phyloP scores from a whole-genome alignment of 345 rosid species.

The Carallia pectinifolia region DNA sequence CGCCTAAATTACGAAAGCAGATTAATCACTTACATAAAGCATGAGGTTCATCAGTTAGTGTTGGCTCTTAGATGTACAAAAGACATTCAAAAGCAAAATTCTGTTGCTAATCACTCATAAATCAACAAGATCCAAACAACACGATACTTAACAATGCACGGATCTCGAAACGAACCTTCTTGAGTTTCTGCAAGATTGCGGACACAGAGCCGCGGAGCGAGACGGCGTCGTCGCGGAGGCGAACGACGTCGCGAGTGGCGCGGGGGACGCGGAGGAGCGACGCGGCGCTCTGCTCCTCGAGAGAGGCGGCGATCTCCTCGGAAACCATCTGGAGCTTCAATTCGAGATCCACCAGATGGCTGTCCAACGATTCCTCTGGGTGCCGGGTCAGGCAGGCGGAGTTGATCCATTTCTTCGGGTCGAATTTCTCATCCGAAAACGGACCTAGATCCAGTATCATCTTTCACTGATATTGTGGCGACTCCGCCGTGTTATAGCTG shows the following conservation, averaged over 20 bases:
- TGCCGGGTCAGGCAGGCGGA: conserved; percentile 75
- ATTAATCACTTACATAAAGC: not conserved
- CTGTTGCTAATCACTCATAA: not conserved
- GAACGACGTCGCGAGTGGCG: conserved; percentile 87
- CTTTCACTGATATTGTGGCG: not conserved
- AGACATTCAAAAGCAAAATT: too few relatives aligned
- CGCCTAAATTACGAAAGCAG: conserved; percentile 44
- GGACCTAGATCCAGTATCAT: conserved; percentile 95
- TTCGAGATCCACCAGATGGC: conserved; percentile 90
- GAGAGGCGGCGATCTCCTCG: conserved; percentile 95
- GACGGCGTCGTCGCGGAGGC: conserved; percentile 88
- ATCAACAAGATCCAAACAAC: not conserved
- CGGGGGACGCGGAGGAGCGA: conserved; percentile 95
- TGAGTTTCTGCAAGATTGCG: conserved; percentile 86
- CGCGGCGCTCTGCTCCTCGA: conserved; percentile 87
- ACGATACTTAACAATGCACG: not conserved
- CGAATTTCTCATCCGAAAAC: conserved; percentile 92
- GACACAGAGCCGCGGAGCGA: conserved; percentile 77
- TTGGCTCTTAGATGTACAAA: too few relatives aligned
- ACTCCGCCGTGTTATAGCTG: too few relatives aligned
- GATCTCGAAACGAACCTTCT: conserved; percentile 45
- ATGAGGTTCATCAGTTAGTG: too few relatives aligned
- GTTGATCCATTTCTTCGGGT: conserved; percentile 94
- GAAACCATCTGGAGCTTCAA: conserved; percentile 99
- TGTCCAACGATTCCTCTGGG: conserved; percentile 82